Conservation (phyloP, 352 stramenopile genomes). For the Globisporangium heterothallicum region DNA sequence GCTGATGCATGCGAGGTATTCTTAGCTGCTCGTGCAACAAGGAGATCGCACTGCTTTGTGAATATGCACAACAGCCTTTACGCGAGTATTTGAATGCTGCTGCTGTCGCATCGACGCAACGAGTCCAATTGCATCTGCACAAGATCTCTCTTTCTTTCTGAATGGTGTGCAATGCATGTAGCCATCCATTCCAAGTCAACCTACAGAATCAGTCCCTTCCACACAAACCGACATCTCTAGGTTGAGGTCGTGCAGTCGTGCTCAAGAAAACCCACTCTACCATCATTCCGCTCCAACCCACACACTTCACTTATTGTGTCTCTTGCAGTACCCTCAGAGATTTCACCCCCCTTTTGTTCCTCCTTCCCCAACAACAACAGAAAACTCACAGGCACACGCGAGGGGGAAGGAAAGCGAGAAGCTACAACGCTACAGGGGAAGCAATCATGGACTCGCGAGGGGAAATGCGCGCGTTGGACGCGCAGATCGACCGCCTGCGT, state of each 20-base stretch:
- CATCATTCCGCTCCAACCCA: background rate
- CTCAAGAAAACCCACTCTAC: background rate
- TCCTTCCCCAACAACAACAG: background rate
- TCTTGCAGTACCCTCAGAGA: background rate
- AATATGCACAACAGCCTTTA: no score
- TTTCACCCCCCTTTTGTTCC: background rate
- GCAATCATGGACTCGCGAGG: conserved; percentile 58
- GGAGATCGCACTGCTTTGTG: no score
- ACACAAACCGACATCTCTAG: background rate
- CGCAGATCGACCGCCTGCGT: conserved; percentile 78
- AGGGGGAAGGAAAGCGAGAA: background rate
- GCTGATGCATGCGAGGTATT: no score
- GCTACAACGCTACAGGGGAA: no score
- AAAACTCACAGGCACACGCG: background rate
- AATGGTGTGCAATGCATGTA: background rate
- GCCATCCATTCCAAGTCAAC: background rate
- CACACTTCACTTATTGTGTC: conserved; percentile 4
- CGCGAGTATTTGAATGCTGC: no score
- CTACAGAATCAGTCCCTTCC: background rate
- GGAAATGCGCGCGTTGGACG: conserved; percentile 84
- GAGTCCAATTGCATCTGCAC: no score
- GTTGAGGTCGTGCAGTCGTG: background rate
- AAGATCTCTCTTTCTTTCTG: no score
- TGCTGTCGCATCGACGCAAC: no score
- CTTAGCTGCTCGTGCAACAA: no score